Conservation (phyloP, 2,329 filamentous ascomycete genomes). For the Fusarium subtropicale region DNA sequence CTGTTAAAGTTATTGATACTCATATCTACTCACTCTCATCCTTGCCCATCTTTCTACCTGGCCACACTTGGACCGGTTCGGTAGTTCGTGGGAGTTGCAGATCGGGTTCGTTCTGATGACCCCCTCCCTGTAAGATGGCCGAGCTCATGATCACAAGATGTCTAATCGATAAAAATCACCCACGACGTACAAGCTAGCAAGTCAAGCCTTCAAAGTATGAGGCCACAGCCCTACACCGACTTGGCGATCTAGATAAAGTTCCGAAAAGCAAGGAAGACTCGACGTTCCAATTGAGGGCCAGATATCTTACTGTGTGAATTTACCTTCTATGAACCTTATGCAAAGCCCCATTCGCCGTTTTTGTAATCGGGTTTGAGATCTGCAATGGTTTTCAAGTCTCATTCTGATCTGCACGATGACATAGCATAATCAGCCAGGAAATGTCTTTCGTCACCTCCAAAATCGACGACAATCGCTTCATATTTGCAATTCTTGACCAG, state of each 20-base stretch:
- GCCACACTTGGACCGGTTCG: neutral
- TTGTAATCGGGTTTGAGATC: neutral
- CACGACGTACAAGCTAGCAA: neutral
- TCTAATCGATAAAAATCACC: neutral
- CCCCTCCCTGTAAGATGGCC: neutral
- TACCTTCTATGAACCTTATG: neutral
- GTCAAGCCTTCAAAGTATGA: neutral
- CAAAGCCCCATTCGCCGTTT: neutral
- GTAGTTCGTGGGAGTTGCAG: neutral
- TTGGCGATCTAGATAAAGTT: neutral
- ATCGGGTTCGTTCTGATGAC: rapidly evolving
- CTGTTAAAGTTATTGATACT: neutral
- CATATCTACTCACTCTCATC: neutral
- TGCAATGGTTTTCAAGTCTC: neutral
- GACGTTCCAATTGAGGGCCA: neutral
- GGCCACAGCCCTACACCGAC: neutral
- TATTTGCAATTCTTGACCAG: no score
- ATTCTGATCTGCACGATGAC: constrained; percentile 1
- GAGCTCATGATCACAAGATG: neutral
- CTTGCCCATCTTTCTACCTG: neutral
- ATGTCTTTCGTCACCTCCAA: neutral
- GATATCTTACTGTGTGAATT: neutral
- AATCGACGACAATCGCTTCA: rapidly evolving
- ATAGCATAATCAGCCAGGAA: neutral
- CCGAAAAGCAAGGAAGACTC: neutral